These are phyloP conservation scores for Cerrena zonata DNA, from an alignment of 1,284 basidiomycete genomes.

Conservation along the genomic window DNA sequence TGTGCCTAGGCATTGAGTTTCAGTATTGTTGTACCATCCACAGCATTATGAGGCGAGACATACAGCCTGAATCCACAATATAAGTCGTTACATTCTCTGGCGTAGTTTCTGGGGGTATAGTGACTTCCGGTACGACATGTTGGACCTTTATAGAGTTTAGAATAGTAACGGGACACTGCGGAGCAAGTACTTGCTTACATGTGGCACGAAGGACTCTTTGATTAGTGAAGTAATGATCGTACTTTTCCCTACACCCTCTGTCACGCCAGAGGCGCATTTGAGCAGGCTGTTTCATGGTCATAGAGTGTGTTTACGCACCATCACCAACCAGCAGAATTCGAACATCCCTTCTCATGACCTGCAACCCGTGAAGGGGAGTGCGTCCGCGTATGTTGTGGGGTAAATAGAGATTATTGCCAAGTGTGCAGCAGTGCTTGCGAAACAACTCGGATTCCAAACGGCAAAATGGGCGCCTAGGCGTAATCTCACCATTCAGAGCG, in stretches of 20 bases:
- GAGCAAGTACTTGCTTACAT: slow-evolving; percentile 48
- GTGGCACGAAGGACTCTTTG: slow-evolving; percentile 86
- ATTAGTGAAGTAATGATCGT: slow-evolving; percentile 93
- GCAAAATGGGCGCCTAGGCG: neutral
- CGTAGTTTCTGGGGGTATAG: slow-evolving; percentile 91
- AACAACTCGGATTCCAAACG: neutral
- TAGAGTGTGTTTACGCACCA: slow-evolving; percentile 45
- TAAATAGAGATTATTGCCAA: neutral
- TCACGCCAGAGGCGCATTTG: neutral
- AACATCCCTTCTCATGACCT: slow-evolving; percentile 77
- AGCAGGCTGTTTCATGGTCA: neutral
- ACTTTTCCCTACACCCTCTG: slow-evolving; percentile 91
- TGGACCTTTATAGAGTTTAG: slow-evolving; percentile 56
- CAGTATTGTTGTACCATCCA: too few species aligned
- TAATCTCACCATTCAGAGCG: neutral
- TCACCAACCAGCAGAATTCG: slow-evolving; percentile 92
- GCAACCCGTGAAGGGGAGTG: slow-evolving; percentile 4
- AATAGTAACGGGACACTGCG: neutral
- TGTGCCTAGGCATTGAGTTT: slow-evolving; percentile 58
- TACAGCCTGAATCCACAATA: slow-evolving; percentile 91
- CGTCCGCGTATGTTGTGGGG: neutral
- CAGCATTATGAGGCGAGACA: slow-evolving; percentile 24
- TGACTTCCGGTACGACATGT: slow-evolving; percentile 89
- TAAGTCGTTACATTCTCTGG: slow-evolving; percentile 94
- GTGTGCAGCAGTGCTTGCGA: neutral